Evolutionary conservation across 768 basidiomycete species (phyloP), one percentile per base, ranked within the genome.

Genomic region (Termitomyces sp.): DNA sequence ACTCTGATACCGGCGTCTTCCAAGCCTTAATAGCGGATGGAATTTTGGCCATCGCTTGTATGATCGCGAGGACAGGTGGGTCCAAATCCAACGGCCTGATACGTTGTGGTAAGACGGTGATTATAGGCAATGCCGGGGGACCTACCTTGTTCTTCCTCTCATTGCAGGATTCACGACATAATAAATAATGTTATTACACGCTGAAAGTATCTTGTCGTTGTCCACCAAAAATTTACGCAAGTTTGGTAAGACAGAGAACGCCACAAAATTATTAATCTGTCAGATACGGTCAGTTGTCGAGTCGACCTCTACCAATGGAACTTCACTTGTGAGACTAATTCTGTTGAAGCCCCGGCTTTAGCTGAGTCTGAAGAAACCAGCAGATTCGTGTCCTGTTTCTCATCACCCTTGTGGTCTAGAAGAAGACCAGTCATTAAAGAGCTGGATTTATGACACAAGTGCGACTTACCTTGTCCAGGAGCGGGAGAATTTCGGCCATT

Each of bases 1-100:
- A 81, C 44, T 99, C 97, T 1, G 79, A 71, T 13, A 98, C 86
- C 10, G 87, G 85, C 0, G 82, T 75, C 54, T 87, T 81, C 97
- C 97, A 99, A 7, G 89, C 82, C 68, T 93, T 97, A 60, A 89
- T 71, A 3, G 91, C 84, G 5, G 83, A 78, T 8, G 91, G 87
- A 54, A 95, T 81, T 59, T 80, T 84, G 4, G 90, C 81, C 83
- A 98, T 87, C 68, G 93, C 93, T 36, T 78, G 71, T 20, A 98
- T 73, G 9, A 95, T 85, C 2, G 82, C 76, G 5, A 94, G 74
- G 8, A 91, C 77, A 5, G 77, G 75, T 3, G 72, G 69, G 57
- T 96, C 93, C 40, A 95, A 75, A 63, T 95, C 92, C 75, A 95
- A 76, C 3, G 92, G 91, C 68, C 86, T 88, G 43, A 38, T 12